phyloP scores from a whole-genome alignment of 148 eudicot species.

The Nepenthes gracilis region DNA sequence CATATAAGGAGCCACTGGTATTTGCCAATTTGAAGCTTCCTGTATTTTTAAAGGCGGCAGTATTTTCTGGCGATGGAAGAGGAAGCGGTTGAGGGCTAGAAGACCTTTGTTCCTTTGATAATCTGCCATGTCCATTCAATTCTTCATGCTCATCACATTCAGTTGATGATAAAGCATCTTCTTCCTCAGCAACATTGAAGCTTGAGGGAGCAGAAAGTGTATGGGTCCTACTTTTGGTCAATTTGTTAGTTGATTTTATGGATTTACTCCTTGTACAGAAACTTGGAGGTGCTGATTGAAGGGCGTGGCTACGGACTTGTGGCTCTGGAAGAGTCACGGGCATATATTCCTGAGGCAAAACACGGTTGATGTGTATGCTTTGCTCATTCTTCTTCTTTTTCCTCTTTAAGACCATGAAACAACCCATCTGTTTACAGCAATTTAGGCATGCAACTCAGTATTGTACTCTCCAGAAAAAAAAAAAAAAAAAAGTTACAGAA shows the following conservation, averaged over 20 bases:
- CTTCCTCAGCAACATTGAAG: slow-evolving; percentile 44
- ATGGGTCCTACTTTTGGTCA: slow-evolving; percentile 30
- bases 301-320: slow-evolving; percentile 25
- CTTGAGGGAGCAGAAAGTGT: slow-evolving; percentile 82
- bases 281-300: slow-evolving; percentile 92
- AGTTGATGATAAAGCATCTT: slow-evolving; percentile 41
- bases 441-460: slow-evolving; percentile 10
- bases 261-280: slow-evolving; percentile 50
- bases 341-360: slow-evolving; percentile 58
- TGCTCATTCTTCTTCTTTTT: slow-evolving; percentile 76
- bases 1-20: slow-evolving; percentile 56
- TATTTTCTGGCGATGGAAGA: slow-evolving; percentile 65
- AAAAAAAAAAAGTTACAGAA: not conserved
- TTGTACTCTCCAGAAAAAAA: slow-evolving; percentile 11
- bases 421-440: slow-evolving; percentile 51
- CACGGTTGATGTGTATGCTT: slow-evolving; percentile 34
- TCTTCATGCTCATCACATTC: slow-evolving; percentile 55
- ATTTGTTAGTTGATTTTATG: slow-evolving; percentile 22
- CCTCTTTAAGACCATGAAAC: slow-evolving; percentile 64
- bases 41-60: slow-evolving; percentile 25
- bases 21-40: slow-evolving; percentile 57
- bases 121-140: slow-evolving; percentile 17
- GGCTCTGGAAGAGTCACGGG: slow-evolving; percentile 76
- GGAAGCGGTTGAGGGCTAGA: slow-evolving; percentile 91
- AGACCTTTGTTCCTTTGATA: slow-evolving; percentile 36